Base-by-base conservation (phyloP, 75 land plant genomes). In the Selaginella tamariscina region DNA sequence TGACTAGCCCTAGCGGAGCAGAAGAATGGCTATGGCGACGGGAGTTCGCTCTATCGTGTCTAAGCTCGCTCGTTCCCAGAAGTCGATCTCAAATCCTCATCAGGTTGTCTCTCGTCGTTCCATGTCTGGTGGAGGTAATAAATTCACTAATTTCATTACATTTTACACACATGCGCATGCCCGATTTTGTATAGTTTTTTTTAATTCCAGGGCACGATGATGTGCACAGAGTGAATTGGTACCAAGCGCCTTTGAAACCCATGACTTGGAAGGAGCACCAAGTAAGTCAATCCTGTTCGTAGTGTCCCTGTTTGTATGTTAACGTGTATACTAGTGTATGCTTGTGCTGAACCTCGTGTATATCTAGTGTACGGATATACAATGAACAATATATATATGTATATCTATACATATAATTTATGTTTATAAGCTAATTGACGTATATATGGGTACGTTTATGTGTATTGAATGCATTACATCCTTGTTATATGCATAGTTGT, bases 221-320 rank as follows among this genome's bases (percentile, higher is more conserved):
- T 39, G 49, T 39, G 49, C 49, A 39, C 49, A 39, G 49, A 39
- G 49, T 39, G 49, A 39, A 39, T 39, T 39, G 49, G 49, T 39
- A 39, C 49, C 49, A 39, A 15, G 49, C 49, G 49, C 49, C 49
- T 5, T 15, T 39, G 11, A 39, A 15, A 5, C 49, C 49, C 49
- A 39, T 39, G 49, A 5, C 49, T 39, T 39, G 49, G 49, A 39
- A 39, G 49, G 49, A 39, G 49, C 49, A 39, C 49, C 49, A 39
- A 39, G 49, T 39, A 39, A 39, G 49, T 5, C 5, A 39, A n/a
- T n/a, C n/a, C n/a, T n/a, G n/a, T n/a, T 39, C 49, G 49, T 39
- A 15, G 15, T 39, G 5, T 39, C 49, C 49, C 49, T 15, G n/a
- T n/a, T n/a, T n/a, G n/a, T n/a, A n/a, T n/a, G n/a, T n/a, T n/a